Evolutionary conservation across 129 eudicot species (phyloP), one percentile per base, ranked within the genome.

Genomic region (Flaveria robusta): DNA sequence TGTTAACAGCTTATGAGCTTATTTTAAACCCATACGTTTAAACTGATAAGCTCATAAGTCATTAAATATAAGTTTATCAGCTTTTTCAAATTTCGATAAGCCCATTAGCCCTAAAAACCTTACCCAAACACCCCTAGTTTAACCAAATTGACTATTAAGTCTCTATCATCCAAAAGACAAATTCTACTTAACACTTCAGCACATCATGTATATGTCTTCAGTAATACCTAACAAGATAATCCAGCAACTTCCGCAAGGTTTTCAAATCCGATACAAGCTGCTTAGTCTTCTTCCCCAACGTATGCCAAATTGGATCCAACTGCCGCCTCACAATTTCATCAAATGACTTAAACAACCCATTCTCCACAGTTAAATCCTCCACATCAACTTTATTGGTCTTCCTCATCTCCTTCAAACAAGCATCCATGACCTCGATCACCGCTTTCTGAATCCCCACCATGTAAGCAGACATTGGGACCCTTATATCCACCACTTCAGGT

Each of bases 321-420:
- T 94, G 97, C 56, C 91, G 78, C 77, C 96, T 87, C 59, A 91
- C 87, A 79, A 94, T 94, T 90, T 91, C 99, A 82, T 94, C 99
- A 86, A 95, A 91, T 3, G 97, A 91, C 89, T 95, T 95, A 58
- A 91, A 95, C 86, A 95, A 87, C 2, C 97, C 92, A 66, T 90
- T 95, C 81, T 91, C 99, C 15, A 95, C 97, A 5, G 97, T 95
- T 80, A 95, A 82, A 80, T 95, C 99, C 75, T 91, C 99, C 68
- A 91, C 92, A 52, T 95, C 99, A 74, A 95, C 99, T 89, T 91
- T 95, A 72, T 91, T 91, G 39, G 96, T 95, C 85, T 89, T 95
- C 92, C 94, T 81, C 97, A 95, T 91, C 86, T 95, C 99, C 87
- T 91, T 95, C 83, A 95, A 83, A 79, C 99, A 95, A 41, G 96